A percentile compares a stretch with the other conserved stretches of the same genome.
Evolutionary conservation across 257 asterid genomes (phyloP).

Genomic region (Oldenlandia corymbosa): DNA sequence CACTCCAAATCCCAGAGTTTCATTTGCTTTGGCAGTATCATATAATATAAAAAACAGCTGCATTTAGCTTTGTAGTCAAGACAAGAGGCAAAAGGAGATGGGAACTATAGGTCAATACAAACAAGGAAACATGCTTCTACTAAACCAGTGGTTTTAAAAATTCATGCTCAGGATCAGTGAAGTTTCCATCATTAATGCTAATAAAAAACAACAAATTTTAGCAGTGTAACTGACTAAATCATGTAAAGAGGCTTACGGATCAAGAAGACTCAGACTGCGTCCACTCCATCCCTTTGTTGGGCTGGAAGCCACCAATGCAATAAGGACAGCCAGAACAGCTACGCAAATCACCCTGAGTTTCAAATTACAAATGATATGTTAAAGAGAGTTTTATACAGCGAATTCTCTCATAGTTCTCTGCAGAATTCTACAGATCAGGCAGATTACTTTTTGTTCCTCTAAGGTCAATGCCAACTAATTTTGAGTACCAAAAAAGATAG

Average conservation of each 20-base stretch:
- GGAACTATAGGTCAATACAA: no score
- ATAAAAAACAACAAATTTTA: neutral
- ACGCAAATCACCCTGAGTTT: constrained; percentile 66
- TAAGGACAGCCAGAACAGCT: constrained; percentile 64
- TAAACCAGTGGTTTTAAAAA: neutral
- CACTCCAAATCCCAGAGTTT: no score
- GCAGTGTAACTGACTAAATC: neutral
- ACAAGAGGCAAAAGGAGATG: no score
- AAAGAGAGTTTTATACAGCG: neutral
- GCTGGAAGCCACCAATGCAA: constrained; percentile 97
- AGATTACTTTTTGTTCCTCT: neutral
- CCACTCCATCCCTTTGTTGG: constrained; percentile 99
- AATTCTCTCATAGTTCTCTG: neutral
- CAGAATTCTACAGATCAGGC: neutral
- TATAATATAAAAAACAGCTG: no score
- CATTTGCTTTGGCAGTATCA: no score
- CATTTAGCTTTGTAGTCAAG: no score
- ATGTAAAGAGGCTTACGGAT: constrained; percentile 61
- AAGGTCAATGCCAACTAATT: neutral
- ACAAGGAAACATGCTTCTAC: no score
- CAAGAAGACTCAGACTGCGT: constrained; percentile 94
- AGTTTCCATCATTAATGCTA: neutral
- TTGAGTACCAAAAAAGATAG: neutral
- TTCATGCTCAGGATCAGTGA: neutral
- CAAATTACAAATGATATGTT: constrained; percentile 3